phyloP scores from a whole-genome alignment of 768 basidiomycete genomes.

The Nevesoporus exiguus region DNA sequence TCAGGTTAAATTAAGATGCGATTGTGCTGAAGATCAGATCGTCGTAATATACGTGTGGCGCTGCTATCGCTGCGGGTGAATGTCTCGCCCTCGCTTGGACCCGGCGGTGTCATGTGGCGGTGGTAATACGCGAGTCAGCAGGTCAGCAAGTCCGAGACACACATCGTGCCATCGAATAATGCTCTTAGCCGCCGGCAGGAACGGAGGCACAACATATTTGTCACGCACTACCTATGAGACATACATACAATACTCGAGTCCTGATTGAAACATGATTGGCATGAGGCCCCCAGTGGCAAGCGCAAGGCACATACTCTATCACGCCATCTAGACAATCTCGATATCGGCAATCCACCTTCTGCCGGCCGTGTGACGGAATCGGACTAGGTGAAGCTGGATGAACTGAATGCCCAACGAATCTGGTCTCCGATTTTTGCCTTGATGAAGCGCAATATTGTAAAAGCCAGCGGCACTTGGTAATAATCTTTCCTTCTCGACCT shows the following conservation, averaged over 20 bases:
- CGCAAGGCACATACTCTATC: too few species aligned
- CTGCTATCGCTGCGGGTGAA: not conserved
- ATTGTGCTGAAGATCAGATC: not conserved
- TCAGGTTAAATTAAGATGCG: not conserved
- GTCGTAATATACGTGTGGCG: not conserved
- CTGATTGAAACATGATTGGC: too few species aligned
- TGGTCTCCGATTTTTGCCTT: not conserved
- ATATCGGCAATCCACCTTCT: conserved; percentile 12
- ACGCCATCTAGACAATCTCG: conserved; percentile 6
- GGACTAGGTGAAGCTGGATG: conserved; percentile 5
- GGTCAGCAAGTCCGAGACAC: not conserved
- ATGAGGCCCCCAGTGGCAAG: too few species aligned
- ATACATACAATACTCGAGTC: not conserved
- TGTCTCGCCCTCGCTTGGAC: not conserved
- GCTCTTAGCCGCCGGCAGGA: not conserved
- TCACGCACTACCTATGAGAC: not conserved
- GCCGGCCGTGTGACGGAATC: not conserved
- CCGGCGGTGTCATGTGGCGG: not conserved
- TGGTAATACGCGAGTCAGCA: conserved; percentile 1
- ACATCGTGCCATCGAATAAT: not conserved
- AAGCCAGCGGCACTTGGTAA: not conserved
- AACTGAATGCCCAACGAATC: conserved; percentile 9
- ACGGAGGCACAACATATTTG: not conserved
- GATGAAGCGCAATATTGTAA: conserved; percentile 14
- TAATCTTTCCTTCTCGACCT: not conserved